These are phyloP conservation scores for Thalassiosira hispida DNA, from an alignment of 352 stramenopile species.

Conservation along the genomic window DNA sequence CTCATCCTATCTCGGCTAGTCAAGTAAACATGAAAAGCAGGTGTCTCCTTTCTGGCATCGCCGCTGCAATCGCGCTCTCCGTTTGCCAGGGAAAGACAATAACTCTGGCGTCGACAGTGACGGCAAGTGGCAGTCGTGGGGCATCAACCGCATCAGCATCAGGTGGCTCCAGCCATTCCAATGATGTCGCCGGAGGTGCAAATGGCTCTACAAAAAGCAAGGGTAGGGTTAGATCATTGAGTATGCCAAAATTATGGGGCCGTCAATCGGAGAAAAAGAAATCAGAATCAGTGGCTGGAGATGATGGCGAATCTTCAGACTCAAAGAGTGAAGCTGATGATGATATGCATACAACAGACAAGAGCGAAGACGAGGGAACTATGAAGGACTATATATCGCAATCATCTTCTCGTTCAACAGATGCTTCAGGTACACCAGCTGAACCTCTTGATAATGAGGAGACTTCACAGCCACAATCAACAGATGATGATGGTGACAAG, in stretches of 20 bases:
- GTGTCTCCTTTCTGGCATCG: too few species aligned
- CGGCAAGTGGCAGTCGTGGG: conserved; percentile 2
- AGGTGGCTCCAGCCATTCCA: neutral
- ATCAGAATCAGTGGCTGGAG: neutral
- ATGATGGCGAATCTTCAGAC: too few species aligned
- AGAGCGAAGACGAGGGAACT: conserved; percentile 6
- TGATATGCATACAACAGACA: too few species aligned
- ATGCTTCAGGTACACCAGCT: too few species aligned
- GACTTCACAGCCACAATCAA: conserved; percentile 2
- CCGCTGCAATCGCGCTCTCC: neutral
- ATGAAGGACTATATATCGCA: neutral
- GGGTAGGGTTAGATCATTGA: neutral
- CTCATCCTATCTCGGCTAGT: too few species aligned
- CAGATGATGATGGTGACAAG: conserved; percentile 2
- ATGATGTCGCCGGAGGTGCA: neutral
- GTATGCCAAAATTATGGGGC: conserved; percentile 13
- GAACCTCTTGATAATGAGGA: neutral
- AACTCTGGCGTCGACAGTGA: conserved; percentile 9
- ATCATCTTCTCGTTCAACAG: neutral
- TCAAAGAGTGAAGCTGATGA: neutral
- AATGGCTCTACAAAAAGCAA: conserved; percentile 7
- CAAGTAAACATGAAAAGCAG: too few species aligned
- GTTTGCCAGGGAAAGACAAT: conserved; percentile 2
- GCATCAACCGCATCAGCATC: neutral
- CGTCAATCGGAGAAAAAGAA: conserved; percentile 6